Conservation (phyloP, 805 yeast species). For the Metschnikowia reukaufii region DNA sequence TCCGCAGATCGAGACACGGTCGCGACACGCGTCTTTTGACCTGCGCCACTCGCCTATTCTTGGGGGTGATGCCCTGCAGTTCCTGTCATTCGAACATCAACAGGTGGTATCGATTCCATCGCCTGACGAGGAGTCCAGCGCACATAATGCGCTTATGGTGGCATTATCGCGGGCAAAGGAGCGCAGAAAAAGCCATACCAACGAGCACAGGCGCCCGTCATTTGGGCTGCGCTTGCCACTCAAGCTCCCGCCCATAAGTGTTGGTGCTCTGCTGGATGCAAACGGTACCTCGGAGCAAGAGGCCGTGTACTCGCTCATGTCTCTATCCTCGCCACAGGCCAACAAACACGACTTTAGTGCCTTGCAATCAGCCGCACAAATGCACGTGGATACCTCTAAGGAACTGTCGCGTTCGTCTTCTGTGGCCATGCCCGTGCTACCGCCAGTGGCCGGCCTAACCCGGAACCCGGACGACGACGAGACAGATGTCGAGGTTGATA, state of each 20-base stretch:
- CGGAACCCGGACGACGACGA: conserved; percentile 31
- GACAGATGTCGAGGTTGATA: conserved; percentile 35
- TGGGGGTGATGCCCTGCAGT: neutral
- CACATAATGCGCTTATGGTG: conserved; percentile 45
- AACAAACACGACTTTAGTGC: conserved; percentile 28
- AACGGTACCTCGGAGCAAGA: conserved; percentile 47
- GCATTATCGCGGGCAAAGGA: conserved; percentile 33
- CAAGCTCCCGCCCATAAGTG: conserved; percentile 19
- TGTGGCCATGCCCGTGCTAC: conserved; percentile 24
- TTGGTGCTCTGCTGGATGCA: conserved; percentile 13
- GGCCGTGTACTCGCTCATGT: conserved; percentile 55
- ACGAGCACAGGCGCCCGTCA: conserved; percentile 15
- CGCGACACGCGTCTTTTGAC: conserved; percentile 3
- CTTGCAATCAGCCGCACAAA: conserved; percentile 19
- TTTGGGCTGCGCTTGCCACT: conserved; percentile 10
- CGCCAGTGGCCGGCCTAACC: conserved; percentile 31
- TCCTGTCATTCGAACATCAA: no score
- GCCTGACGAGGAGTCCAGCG: conserved; percentile 44
- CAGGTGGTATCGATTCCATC: conserved; percentile 23
- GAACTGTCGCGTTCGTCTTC: conserved; percentile 27
- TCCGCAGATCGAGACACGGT: conserved; percentile 18
- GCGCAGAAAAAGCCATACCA: conserved; percentile 13
- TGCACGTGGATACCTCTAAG: conserved; percentile 19
- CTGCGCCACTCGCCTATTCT: conserved; percentile 1
- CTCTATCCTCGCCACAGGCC: conserved; percentile 51